Evolutionary conservation across 257 asterid genomes (phyloP).

Genomic region (Ehretia macrophylla): DNA sequence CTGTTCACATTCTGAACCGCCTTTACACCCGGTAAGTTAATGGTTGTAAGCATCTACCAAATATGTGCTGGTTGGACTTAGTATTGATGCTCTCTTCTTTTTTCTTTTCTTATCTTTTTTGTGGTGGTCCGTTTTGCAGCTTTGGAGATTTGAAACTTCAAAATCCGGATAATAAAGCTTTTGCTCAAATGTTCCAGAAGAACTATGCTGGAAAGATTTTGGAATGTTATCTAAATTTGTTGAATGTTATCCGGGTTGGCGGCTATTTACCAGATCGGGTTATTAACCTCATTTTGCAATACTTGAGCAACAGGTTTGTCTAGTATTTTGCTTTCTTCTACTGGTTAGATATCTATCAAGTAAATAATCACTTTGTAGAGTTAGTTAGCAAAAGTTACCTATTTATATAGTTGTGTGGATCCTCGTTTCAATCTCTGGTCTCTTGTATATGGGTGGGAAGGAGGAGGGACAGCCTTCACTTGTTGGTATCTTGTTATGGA

Average conservation of each 20-base stretch:
- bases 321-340: not conserved
- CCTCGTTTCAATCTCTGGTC: too few species aligned
- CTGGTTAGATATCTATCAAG: too few species aligned
- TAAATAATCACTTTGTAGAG: too few species aligned
- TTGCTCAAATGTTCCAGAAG: slow-evolving; percentile 98
- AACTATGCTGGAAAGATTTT: slow-evolving; percentile 88
- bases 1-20: slow-evolving; percentile 87
- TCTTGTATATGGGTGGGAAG: too few species aligned
- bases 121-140: slow-evolving; percentile 32
- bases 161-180: slow-evolving; percentile 85
- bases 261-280: slow-evolving; percentile 97
- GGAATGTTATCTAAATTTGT: slow-evolving; percentile 86
- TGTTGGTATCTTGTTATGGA: too few species aligned
- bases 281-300: slow-evolving; percentile 88
- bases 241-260: slow-evolving; percentile 77
- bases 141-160: slow-evolving; percentile 94
- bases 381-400: too few species aligned
- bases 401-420: too few species aligned
- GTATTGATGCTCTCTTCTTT: not conserved
- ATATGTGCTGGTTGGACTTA: not conserved
- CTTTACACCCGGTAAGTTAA: slow-evolving; percentile 75
- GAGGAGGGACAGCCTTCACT: too few species aligned
- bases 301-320: slow-evolving; percentile 84
- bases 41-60: not conserved
- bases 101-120: slow-evolving; percentile 1